Evolutionary conservation across 345 rosid species (phyloP).

Genomic region (Heritiera littoralis): DNA sequence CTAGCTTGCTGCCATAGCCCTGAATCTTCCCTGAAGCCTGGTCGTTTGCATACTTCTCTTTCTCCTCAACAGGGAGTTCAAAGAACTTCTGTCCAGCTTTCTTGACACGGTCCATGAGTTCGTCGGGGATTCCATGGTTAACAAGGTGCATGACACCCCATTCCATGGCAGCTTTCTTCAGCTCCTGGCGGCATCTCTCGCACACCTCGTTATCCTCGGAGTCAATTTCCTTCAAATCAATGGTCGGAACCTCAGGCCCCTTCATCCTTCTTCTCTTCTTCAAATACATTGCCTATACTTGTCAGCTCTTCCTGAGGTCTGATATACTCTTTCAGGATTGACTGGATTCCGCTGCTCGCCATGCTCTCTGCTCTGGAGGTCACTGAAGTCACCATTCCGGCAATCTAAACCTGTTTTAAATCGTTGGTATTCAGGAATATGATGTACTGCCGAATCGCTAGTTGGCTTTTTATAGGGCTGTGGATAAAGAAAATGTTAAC

Average conservation of each 20-base stretch:
- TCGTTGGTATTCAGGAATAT: neutral
- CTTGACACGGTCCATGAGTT: constrained; percentile 65
- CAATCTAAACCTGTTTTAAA: neutral
- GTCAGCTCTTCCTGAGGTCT: constrained; percentile 75
- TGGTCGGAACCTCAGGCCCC: constrained; percentile 82
- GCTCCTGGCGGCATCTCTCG: constrained; percentile 49
- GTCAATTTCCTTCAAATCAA: constrained; percentile 61
- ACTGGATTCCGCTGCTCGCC: constrained; percentile 64
- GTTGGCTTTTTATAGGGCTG: constrained; percentile 13
- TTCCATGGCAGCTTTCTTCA: constrained; percentile 61
- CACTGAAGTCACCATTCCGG: constrained; percentile 36
- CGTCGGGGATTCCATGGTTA: constrained; percentile 73
- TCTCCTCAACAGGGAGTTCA: constrained; percentile 66
- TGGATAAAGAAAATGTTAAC: neutral
- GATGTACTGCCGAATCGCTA: neutral
- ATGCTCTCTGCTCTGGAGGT: constrained; percentile 65
- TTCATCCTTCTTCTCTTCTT: constrained; percentile 65
- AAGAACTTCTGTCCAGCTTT: constrained; percentile 65
- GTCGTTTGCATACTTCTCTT: constrained; percentile 83
- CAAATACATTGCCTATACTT: constrained; percentile 63
- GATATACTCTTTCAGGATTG: constrained; percentile 77
- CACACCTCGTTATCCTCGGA: constrained; percentile 50
- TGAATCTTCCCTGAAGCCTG: constrained; percentile 80
- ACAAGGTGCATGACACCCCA: constrained; percentile 97
- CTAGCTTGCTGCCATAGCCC: constrained; percentile 94